A percentile compares a stretch with the other conserved stretches of the same genome.
Conservation (phyloP, 768 basidiomycete genomes). For the Hericium erinaceus region DNA sequence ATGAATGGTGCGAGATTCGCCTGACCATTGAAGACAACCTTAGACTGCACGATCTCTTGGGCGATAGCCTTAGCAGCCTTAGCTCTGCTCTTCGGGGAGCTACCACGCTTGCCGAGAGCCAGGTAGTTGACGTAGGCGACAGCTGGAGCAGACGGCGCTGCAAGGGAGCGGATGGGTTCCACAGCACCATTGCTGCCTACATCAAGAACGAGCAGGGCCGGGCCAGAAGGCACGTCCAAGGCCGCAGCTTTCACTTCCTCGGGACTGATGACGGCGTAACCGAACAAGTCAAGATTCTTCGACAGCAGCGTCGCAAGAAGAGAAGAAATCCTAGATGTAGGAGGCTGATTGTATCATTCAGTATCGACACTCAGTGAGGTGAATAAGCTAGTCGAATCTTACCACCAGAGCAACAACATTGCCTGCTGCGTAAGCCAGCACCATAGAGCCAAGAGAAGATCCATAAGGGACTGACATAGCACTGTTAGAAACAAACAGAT, state of each 20-base stretch:
- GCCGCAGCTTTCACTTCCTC: neutral
- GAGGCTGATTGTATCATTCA: neutral
- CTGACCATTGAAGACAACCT: neutral
- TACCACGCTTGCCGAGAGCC: neutral
- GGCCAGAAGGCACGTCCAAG: neutral
- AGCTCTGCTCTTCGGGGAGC: neutral
- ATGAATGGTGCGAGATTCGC: neutral
- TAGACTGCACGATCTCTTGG: neutral
- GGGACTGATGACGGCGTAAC: neutral
- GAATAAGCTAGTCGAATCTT: neutral
- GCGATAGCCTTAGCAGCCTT: conserved; percentile 1
- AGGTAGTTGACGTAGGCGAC: conserved; percentile 3
- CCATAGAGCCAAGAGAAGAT: neutral
- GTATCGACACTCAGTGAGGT: neutral
- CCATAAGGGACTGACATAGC: neutral
- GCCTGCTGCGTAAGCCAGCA: neutral
- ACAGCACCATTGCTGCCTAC: neutral
- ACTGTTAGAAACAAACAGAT: neutral
- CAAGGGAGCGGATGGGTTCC: neutral
- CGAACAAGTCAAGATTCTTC: neutral
- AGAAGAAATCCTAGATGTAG: neutral
- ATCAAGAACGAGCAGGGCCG: neutral
- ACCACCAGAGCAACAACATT: conserved; percentile 1
- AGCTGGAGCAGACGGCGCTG: neutral
- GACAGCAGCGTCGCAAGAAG: neutral